phyloP scores from a whole-genome alignment of 2,329 filamentous ascomycete species.

The Xylariomycetidae sp. region DNA sequence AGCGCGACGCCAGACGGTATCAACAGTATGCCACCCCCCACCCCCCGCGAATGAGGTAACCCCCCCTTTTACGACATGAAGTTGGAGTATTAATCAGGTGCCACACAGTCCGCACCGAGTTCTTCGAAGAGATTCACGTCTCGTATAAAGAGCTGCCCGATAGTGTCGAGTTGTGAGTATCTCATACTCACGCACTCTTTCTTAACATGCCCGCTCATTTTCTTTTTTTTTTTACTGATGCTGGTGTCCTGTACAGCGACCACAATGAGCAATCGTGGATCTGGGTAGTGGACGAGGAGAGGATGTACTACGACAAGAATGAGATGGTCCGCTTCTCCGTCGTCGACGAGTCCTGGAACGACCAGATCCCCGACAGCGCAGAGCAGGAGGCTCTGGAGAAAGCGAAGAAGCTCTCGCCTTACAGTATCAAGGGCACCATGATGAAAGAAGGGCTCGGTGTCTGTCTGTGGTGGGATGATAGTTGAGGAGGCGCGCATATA shows the following conservation, averaged over 20 bases:
- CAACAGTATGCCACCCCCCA: constrained; percentile 44
- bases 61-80: not conserved
- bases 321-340: constrained; percentile 86
- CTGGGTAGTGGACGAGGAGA: constrained; percentile 70
- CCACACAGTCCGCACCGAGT: constrained; percentile 71
- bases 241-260: constrained; percentile 48
- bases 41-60: too few relatives aligned
- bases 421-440: constrained; percentile 64
- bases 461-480: constrained; percentile 61
- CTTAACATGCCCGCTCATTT: too few relatives aligned
- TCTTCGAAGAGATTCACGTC: constrained; percentile 90
- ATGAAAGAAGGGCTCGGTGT: constrained; percentile 57
- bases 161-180: constrained; percentile 67
- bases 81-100: not conserved
- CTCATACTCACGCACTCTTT: constrained; percentile 8
- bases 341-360: constrained; percentile 84
- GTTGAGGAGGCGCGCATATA: too few relatives aligned
- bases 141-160: constrained; percentile 69
- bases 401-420: constrained; percentile 60
- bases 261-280: constrained; percentile 76
- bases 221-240: too few relatives aligned
- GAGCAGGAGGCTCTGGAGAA: constrained; percentile 52
- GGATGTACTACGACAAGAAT: constrained; percentile 83
- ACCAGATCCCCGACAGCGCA: constrained; percentile 70
- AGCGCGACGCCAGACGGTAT: constrained; percentile 69